Conservation (phyloP, 2,329 filamentous ascomycete genomes). For the Sphaerulina musiva region DNA sequence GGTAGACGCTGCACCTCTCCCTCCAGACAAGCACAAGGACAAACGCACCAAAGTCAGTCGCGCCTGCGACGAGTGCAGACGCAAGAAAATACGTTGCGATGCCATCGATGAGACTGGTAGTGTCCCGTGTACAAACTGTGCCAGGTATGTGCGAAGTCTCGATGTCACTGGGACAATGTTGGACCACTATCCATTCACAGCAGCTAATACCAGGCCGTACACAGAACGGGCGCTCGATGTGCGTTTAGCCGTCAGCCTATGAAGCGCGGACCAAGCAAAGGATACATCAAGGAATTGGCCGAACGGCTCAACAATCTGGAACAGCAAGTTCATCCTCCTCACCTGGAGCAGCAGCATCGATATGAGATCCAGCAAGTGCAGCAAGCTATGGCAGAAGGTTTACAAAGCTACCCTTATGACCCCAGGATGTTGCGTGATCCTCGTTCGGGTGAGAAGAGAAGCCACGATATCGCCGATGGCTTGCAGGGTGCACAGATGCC, state of each 20-base stretch:
- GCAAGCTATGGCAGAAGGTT: conserved; percentile 25
- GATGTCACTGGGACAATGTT: not conserved
- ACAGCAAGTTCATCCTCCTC: conserved; percentile 54
- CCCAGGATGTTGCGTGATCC: conserved; percentile 22
- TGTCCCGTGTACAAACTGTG: conserved; percentile 71
- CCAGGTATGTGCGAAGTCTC: conserved; percentile 3
- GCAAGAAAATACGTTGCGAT: conserved; percentile 86
- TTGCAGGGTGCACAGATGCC: conserved; percentile 19
- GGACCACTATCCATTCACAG: conserved; percentile 43
- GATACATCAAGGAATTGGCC: conserved; percentile 87
- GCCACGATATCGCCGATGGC: conserved; percentile 27
- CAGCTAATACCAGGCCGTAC: not conserved
- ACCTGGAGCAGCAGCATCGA: conserved; percentile 26
- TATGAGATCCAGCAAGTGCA: conserved; percentile 31
- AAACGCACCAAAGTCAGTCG: conserved; percentile 82
- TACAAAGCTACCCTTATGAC: conserved; percentile 14
- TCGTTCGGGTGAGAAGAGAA: conserved; percentile 30
- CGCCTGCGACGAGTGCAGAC: conserved; percentile 80
- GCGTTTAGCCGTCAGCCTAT: conserved; percentile 82
- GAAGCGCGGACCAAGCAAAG: conserved; percentile 75
- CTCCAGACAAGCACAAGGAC: conserved; percentile 20
- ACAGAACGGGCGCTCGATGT: conserved; percentile 59
- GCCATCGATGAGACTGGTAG: conserved; percentile 66
- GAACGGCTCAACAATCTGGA: conserved; percentile 79
- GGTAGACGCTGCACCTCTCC: conserved; percentile 15